Conservation (phyloP, 75 land plant species). For the Cupressus sempervirens region DNA sequence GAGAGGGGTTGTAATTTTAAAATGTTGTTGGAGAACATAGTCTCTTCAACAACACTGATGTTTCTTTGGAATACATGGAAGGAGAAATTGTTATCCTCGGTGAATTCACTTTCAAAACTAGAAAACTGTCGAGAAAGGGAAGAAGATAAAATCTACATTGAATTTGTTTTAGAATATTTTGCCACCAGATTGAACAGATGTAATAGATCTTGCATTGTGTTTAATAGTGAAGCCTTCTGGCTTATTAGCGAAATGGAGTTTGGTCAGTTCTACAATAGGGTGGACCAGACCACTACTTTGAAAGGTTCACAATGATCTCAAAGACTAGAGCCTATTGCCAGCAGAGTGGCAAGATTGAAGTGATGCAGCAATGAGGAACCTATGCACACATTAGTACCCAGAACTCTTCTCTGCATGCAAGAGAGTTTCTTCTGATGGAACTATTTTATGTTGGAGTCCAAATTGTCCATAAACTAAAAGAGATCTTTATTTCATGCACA, state of each 20-base stretch:
- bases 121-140: too few species aligned
- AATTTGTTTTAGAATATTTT: too few species aligned
- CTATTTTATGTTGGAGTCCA: background rate
- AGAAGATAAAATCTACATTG: too few species aligned
- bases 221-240: too few species aligned
- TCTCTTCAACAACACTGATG: too few species aligned
- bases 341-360: background rate
- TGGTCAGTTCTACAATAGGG: slow-evolving; percentile 9
- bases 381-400: background rate
- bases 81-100: too few species aligned
- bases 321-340: background rate
- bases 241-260: background rate
- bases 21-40: too few species aligned
- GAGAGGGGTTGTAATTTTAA: too few species aligned
- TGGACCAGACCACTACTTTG: slow-evolving; percentile 26
- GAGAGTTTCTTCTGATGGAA: background rate
- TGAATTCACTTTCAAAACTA: too few species aligned
- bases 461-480: background rate
- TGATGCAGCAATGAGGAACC: background rate
- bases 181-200: too few species aligned
- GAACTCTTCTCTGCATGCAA: background rate
- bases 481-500: background rate
- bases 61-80: too few species aligned
- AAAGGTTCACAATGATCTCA: background rate
- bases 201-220: too few species aligned